Conservation (phyloP, 305 asterid species). For the Fraxinus platypoda region DNA sequence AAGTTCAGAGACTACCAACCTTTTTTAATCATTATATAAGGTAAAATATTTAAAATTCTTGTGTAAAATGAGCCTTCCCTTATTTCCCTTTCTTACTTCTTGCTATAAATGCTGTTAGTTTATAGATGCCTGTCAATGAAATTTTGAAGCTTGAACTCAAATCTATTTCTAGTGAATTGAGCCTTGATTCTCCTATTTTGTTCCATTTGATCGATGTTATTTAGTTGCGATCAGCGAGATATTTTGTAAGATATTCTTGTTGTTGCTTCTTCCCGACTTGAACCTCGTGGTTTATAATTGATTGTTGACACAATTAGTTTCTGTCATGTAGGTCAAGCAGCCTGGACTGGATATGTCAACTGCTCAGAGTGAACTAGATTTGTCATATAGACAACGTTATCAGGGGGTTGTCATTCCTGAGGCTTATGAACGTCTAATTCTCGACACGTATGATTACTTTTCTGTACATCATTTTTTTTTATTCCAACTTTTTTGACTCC, state of each 20-base stretch:
- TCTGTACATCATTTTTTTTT: neutral
- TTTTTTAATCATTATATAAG: neutral
- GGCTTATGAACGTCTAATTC: conserved; percentile 91
- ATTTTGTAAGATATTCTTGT: neutral
- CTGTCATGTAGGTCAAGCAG: conserved; percentile 72
- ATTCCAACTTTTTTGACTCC: neutral
- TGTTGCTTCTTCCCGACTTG: neutral
- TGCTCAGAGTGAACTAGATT: conserved; percentile 83
- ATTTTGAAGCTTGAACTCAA: neutral
- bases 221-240: neutral
- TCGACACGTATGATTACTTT: conserved; percentile 66
- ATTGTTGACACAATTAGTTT: neutral
- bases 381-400: conserved; percentile 78
- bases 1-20: neutral
- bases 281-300: neutral
- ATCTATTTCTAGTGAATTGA: neutral
- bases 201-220: neutral
- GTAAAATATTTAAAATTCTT: neutral
- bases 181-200: neutral
- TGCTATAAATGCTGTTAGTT: neutral
- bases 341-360: conserved; percentile 85
- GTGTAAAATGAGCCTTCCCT: neutral
- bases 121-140: neutral
- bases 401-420: conserved; percentile 75
- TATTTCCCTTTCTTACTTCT: neutral